Evolutionary conservation across 23 red algal species (phyloP), one percentile per base, ranked within the genome.

Genomic region (Gracilaria caudata): DNA sequence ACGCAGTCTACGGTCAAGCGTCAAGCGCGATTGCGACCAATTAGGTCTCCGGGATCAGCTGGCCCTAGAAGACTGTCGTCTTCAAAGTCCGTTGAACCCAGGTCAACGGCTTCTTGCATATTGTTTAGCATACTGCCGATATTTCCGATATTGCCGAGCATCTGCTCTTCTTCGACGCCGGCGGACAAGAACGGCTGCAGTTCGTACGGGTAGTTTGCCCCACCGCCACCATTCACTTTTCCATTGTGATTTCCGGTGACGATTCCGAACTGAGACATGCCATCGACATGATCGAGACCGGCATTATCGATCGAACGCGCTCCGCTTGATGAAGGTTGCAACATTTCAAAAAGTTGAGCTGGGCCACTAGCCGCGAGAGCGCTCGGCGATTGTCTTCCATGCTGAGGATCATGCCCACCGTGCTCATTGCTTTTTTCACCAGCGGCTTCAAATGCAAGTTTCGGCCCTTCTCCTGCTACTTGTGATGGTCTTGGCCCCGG

Each of bases 61-160:
- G 75, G 68, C 16, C 74, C 74, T 25, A 89, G 73, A 16, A 89
- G 74, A 78, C 61, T 78, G 38, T 77, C 85, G 25, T 89, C 85
- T 78, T 89, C 85, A 43, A 89, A 79, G 29, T 79, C 85, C 30
- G 74, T 64, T 14, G 68, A 78, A 43, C 68, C 85, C 13, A 89
- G 55, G 25, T 89, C 45, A 12, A 75, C 70, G 25, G 37, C 24
- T 0, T 61, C 85, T 59, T 77, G 85, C 73, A 89, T 89, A 12
- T 47, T 77, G 34, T 68, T 75, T 51, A 89, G 38, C 85, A 89
- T 89, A 41, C 56, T 78, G 32, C 85, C 51, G 21, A 75, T 75
- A 24, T 75, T 75, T 16, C 70, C 70, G 21, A 75, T 75, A 24
- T 75, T 75, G 2, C 70, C 70, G 8, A 75, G 38, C 70, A 75